A percentile compares a stretch with the other conserved stretches of the same genome.
phyloP scores from a whole-genome alignment of 805 yeast genomes.

The Barnettozyma wickerhamii region DNA sequence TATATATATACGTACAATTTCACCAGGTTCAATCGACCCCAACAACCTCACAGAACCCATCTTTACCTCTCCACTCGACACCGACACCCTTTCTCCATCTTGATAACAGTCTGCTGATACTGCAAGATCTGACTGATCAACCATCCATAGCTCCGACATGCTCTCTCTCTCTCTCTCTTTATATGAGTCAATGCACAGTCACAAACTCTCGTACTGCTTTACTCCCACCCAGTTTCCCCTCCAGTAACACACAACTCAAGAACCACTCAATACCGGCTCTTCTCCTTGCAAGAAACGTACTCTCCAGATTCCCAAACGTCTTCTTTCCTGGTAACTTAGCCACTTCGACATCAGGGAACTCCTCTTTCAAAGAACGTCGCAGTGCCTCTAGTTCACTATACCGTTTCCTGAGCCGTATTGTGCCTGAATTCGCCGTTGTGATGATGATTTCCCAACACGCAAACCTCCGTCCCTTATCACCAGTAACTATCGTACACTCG shows the following conservation, averaged over 20 bases:
- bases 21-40: slow-evolving; percentile 73
- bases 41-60: slow-evolving; percentile 58
- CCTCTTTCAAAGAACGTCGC: slow-evolving; percentile 32
- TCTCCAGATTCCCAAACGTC: slow-evolving; percentile 21
- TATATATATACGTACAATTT: too few relatives aligned
- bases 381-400: slow-evolving; percentile 59
- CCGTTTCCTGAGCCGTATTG: slow-evolving; percentile 48
- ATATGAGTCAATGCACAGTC: too few relatives aligned
- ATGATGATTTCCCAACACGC: slow-evolving; percentile 39
- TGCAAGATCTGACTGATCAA: slow-evolving; percentile 48
- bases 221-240: slow-evolving; percentile 34
- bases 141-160: slow-evolving; percentile 76
- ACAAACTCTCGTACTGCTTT: slow-evolving; percentile 29
- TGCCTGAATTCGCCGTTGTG: slow-evolving; percentile 29
- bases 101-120: slow-evolving; percentile 55
- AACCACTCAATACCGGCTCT: slow-evolving; percentile 42
- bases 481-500: slow-evolving; percentile 35
- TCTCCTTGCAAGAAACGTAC: slow-evolving; percentile 33
- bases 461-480: slow-evolving; percentile 34
- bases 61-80: slow-evolving; percentile 63
- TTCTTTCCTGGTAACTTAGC: slow-evolving; percentile 45
- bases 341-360: slow-evolving; percentile 34
- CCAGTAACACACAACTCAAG: slow-evolving; percentile 38
- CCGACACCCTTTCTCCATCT: slow-evolving; percentile 79
- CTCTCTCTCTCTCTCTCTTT: slow-evolving; percentile 86